Evolutionary conservation across 768 basidiomycete species (phyloP).

Genomic region (Mycena latifolia): DNA sequence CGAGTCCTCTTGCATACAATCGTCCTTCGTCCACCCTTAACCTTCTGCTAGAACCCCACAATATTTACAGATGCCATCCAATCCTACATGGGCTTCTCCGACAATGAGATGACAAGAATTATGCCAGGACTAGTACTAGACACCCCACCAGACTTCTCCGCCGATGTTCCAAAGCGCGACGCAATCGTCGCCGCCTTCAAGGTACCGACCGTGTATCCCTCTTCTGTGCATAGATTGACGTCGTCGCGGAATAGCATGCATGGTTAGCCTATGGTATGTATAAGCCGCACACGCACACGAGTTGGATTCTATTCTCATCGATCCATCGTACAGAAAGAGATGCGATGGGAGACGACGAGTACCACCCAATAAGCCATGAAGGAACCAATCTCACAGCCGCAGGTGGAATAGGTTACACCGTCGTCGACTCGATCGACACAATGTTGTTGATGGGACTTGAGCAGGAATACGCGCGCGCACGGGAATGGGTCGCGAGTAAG

Average conservation of each 20-base stretch:
- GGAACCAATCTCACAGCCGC: conserved; percentile 85
- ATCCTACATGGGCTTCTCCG: conserved; percentile 25
- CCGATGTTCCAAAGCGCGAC: conserved; percentile 73
- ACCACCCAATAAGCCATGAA: conserved; percentile 81
- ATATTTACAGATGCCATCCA: conserved; percentile 32
- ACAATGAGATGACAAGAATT: conserved; percentile 18
- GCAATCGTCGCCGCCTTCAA: conserved; percentile 86
- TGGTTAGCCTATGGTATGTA: conserved; percentile 86
- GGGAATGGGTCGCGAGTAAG: conserved; percentile 78
- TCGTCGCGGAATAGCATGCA: conserved; percentile 68
- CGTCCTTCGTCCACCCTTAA: neutral
- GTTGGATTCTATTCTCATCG: conserved; percentile 20
- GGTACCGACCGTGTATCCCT: conserved; percentile 53
- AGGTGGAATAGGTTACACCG: conserved; percentile 90
- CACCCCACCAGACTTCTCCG: conserved; percentile 43
- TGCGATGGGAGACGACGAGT: conserved; percentile 94
- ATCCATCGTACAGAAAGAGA: conserved; percentile 73
- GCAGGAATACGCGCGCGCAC: conserved; percentile 82
- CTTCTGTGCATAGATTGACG: conserved; percentile 13
- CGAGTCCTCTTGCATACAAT: neutral
- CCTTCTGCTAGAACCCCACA: conserved; percentile 21
- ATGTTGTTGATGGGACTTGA: conserved; percentile 88
- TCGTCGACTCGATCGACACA: conserved; percentile 90
- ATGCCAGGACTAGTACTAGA: neutral
- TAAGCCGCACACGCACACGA: neutral